A percentile compares a stretch with the other conserved stretches of the same genome.
phyloP scores from a whole-genome alignment of 1,284 basidiomycete genomes.

The Trametes sp. region DNA sequence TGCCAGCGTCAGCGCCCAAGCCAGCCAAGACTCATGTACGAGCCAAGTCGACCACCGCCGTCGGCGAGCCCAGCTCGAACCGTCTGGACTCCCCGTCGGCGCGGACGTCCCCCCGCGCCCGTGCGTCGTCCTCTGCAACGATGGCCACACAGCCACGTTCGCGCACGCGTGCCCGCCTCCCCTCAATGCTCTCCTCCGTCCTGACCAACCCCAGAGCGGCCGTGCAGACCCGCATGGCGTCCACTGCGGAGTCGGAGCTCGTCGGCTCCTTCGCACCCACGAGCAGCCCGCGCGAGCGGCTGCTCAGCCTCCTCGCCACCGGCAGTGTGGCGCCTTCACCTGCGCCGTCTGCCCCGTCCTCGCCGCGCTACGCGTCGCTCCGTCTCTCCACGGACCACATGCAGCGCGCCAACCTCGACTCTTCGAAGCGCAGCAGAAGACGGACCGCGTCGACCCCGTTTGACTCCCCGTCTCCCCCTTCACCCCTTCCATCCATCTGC shows the following conservation, averaged over 20 bases:
- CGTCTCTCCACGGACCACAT: background rate
- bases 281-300: slow-evolving; percentile 36
- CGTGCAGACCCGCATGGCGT: slow-evolving; percentile 25
- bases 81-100: slow-evolving; percentile 13
- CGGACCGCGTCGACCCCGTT: slow-evolving; percentile 4
- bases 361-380: slow-evolving; percentile 12
- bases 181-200: slow-evolving; percentile 32
- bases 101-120: slow-evolving; percentile 13
- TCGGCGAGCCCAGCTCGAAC: slow-evolving; percentile 13
- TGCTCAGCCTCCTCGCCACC: slow-evolving; percentile 34
- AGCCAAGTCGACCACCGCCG: slow-evolving; percentile 25
- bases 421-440: slow-evolving; percentile 1
- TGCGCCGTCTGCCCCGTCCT: slow-evolving; percentile 10
- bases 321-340: slow-evolving; percentile 1
- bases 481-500: slow-evolving; percentile 42
- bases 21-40: slow-evolving; percentile 18
- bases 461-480: slow-evolving; percentile 23
- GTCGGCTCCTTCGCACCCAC: slow-evolving; percentile 42
- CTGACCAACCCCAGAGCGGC: slow-evolving; percentile 28
- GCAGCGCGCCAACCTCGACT: background rate
- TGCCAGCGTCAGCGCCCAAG: background rate
- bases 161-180: slow-evolving; percentile 14
- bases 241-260: slow-evolving; percentile 31
- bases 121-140: slow-evolving; percentile 26
- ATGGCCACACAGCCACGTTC: slow-evolving; percentile 1